phyloP scores from a whole-genome alignment of 2,329 filamentous ascomycete species.

The Fusarium sp. region DNA sequence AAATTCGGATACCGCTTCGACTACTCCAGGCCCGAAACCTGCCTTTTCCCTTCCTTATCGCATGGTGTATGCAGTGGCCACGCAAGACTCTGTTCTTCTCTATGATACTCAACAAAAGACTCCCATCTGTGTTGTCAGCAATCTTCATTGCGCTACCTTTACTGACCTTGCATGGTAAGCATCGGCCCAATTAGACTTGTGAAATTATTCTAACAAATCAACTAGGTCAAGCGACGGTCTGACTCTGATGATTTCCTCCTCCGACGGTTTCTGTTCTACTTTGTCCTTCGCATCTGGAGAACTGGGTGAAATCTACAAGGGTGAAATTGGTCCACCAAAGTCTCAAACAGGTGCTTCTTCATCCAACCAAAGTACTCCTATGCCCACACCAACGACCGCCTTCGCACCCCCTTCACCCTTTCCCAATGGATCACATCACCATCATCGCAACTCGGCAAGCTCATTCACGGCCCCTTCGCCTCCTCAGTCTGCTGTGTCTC shows the following conservation, averaged over 20 bases:
- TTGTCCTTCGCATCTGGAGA: constrained; percentile 88
- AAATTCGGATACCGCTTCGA: constrained; percentile 60
- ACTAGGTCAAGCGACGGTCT: constrained; percentile 66
- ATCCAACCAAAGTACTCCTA: constrained; percentile 76
- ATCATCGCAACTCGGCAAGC: constrained; percentile 72
- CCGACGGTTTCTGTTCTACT: constrained; percentile 96
- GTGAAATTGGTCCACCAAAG: constrained; percentile 71
- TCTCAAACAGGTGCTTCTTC: constrained; percentile 60
- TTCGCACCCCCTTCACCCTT: constrained; percentile 75
- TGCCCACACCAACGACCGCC: constrained; percentile 78
- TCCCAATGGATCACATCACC: constrained; percentile 63
- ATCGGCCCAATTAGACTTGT: not conserved
- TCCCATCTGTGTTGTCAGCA: constrained; percentile 94
- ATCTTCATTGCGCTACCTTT: constrained; percentile 96
- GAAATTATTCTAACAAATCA: constrained; percentile 50
- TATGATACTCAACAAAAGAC: constrained; percentile 98
- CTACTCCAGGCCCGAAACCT: constrained; percentile 73
- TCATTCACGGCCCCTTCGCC: constrained; percentile 72
- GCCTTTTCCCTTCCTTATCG: constrained; percentile 91
- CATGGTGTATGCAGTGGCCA: constrained; percentile 96
- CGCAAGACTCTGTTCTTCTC: constrained; percentile 92
- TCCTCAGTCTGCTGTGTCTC: constrained; percentile 68
- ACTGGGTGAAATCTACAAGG: constrained; percentile 85
- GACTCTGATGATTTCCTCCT: constrained; percentile 91
- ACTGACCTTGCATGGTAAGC: constrained; percentile 94